These are phyloP conservation scores for Serendipita sp. DNA, from an alignment of 768 basidiomycete species.

Conservation along the genomic window DNA sequence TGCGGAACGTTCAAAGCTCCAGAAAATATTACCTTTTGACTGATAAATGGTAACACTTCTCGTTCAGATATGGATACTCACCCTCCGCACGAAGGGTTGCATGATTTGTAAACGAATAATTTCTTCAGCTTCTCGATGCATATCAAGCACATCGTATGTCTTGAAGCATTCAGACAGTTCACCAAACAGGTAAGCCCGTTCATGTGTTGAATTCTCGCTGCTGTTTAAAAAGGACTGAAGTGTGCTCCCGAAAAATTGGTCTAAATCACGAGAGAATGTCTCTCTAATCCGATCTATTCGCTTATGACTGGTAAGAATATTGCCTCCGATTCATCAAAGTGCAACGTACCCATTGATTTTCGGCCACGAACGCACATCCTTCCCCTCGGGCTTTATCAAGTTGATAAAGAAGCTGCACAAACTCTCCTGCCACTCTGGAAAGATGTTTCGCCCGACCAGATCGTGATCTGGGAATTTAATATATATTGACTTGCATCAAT, in stretches of 20 bases:
- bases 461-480: constrained; percentile 28
- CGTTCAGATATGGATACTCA: constrained; percentile 18
- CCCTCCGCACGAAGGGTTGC: constrained; percentile 62
- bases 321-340: background rate
- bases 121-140: constrained; percentile 82
- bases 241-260: constrained; percentile 57
- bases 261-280: constrained; percentile 72
- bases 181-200: constrained; percentile 41
- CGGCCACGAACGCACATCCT: constrained; percentile 62
- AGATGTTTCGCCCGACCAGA: constrained; percentile 65
- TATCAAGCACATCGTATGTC: constrained; percentile 61
- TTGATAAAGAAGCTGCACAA: constrained; percentile 83
- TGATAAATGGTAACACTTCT: background rate
- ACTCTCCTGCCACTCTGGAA: constrained; percentile 73
- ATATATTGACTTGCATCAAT: background rate
- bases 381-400: constrained; percentile 63
- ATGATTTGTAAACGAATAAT: constrained; percentile 59
- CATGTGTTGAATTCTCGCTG: constrained; percentile 29
- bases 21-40: constrained; percentile 50
- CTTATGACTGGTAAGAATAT: constrained; percentile 24
- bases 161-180: constrained; percentile 66
- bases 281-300: constrained; percentile 70
- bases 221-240: constrained; percentile 28
- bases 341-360: constrained; percentile 65
- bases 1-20: constrained; percentile 51